Evolutionary conservation across 805 yeast species (phyloP), one percentile per base, ranked within the genome.

Genomic region (Spathaspora arborariae): DNA sequence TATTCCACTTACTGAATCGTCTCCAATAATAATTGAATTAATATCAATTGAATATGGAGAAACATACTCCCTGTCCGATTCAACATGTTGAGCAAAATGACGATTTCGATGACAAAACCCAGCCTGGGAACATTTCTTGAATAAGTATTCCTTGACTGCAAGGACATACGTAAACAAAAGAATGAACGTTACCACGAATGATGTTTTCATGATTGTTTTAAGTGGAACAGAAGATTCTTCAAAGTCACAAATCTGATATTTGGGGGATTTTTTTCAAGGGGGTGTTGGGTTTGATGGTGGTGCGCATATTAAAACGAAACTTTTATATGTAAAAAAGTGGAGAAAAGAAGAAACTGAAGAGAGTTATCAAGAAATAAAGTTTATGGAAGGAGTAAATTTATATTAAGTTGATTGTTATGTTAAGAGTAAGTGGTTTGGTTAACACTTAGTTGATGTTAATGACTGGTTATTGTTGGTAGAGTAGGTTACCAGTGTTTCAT

Each of bases 91-190:
- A 1, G 88, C 87, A 59, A 78, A 88, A 47, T 79, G 81, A 46
- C 92, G 70, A 57, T 91, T 88, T 63, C 98, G 76, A 42, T 75
- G 65, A 60, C 98, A 91, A 60, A 91, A 90, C 5, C 96, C 96
- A 15, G 89, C 78, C 56, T 85, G 84, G 5, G 73, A 80, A 63
- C 98, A 91, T 11, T 74, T 79, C 59, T 88, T 87, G 72, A 89
- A 85, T 45, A 88, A 64, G 51, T 82, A 80, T 2, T 78, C 80
- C 55, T 84, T 83, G 34, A 82, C 89, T 4, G 64, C 65, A 5
- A 50, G 20, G 2, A 52, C 61, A 8, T 51, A 42, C 6, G 47
- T 24, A 22, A 44, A 11, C 11, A 45, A 36, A 20, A 45, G 24
- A 16, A 41, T 20, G 10, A 20, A 21, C 13, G 26, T 20, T 21